These are phyloP conservation scores for Elsinoe fawcettii DNA, from an alignment of 2,329 filamentous ascomycete species.

Conservation along the genomic window DNA sequence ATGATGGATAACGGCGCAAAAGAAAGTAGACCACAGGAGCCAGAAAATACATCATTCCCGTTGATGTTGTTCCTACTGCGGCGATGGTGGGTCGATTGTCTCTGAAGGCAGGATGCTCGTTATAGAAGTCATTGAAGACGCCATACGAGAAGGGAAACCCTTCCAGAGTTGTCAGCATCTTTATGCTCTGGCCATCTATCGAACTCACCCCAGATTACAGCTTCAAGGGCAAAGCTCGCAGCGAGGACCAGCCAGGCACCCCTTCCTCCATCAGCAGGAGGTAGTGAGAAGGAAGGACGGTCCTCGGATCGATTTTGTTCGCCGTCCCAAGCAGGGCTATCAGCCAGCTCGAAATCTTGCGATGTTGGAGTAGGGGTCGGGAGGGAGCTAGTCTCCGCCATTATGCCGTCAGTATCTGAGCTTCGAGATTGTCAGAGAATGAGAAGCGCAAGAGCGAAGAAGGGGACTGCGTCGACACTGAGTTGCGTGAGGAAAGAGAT, in stretches of 20 bases:
- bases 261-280: conserved; percentile 43
- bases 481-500: no score
- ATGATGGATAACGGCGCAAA: conserved; percentile 31
- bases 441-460: no score
- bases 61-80: conserved; percentile 37
- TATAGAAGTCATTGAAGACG: conserved; percentile 27
- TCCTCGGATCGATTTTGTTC: neutral
- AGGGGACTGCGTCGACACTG: no score
- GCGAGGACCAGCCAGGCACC: conserved; percentile 46
- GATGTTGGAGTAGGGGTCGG: no score
- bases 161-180: no score
- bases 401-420: no score
- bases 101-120: conserved; percentile 21
- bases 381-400: no score
- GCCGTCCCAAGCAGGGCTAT: no score
- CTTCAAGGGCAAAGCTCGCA: conserved; percentile 46
- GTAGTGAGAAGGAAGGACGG: conserved; percentile 26
- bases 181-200: no score
- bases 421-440: no score
- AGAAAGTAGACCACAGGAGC: conserved; percentile 35
- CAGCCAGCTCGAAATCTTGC: no score
- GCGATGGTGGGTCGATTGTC: conserved; percentile 31
- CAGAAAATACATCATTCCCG: conserved; percentile 42
- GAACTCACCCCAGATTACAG: conserved; percentile 47
- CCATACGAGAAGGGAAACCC: conserved; percentile 27